Evolutionary conservation across 2,329 filamentous ascomycete genomes (phyloP), one percentile per base, ranked within the genome.

Genomic region (Colletotrichum coccodes): DNA sequence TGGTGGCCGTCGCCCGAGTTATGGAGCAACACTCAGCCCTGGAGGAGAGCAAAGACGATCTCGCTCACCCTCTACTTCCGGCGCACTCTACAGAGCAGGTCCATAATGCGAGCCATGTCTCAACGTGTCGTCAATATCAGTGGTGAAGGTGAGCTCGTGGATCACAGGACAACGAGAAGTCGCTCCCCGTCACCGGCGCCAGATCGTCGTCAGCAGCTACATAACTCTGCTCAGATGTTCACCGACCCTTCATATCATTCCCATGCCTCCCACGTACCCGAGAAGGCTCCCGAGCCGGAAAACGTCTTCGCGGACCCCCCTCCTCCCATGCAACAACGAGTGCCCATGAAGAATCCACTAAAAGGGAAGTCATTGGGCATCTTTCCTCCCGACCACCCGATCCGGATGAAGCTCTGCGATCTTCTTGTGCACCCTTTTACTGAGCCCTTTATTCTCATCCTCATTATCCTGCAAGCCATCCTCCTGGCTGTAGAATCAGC

Each of bases 71-170:
- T 91, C 90, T 21, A 86, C 87, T 9, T 86, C 89, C 12, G 88
- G 87, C 30, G 91, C 92, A 21, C 79, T 95, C 60, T 88, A 87
- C 28, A 86, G 90, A 73, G 92, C 92, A 70, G 89, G 92, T 93
- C 92, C 9, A 93, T 94, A 74, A 89, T 95, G 80, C 89, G 92
- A 72, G 90, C 90, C 70, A 97, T 99, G 90, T 98, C 97, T 36
- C 95, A 98, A 82, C 94, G 96, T 83, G 95, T 99, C 64, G 96
- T 99, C 76, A 98, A 98, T 76, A 89, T 99, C 74, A 97, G 94
- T 80, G 97, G 97, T 77, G 96, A 98, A 75, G 92, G 91, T 5
- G 94, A 98, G 74, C 83, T 93, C 23, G 85, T 95, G 18, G 94
- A 97, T 77, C 90, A 92, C 71, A 90, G 89, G 59, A 86, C 90